Conservation (phyloP, 148 eudicot genomes). For the Euryodendron excelsum region DNA sequence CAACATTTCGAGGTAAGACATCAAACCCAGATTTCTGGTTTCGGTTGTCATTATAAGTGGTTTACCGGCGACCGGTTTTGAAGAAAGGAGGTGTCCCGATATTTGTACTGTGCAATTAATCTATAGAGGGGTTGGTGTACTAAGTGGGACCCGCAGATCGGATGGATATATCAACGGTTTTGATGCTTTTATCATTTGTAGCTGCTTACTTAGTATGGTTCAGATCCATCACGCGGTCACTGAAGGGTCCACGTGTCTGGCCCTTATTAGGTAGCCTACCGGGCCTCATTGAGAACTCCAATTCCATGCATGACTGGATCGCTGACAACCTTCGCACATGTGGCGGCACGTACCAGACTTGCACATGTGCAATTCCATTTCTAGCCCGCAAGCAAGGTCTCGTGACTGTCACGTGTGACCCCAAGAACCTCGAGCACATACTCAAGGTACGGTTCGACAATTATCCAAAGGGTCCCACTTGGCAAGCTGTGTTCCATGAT, state of each 20-base stretch:
- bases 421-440: conserved; percentile 80
- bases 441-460: conserved; percentile 74
- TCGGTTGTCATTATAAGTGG: neutral
- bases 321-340: conserved; percentile 78
- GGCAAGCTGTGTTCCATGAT: conserved; percentile 94
- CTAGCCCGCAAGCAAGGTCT: conserved; percentile 73
- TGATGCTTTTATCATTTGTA: conserved; percentile 35
- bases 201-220: conserved; percentile 71
- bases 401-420: conserved; percentile 96
- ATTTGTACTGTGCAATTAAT: neutral
- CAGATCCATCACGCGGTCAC: conserved; percentile 37
- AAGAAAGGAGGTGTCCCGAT: neutral
- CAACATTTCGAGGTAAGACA: neutral
- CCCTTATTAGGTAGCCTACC: conserved; percentile 84
- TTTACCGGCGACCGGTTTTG: neutral
- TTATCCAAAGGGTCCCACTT: conserved; percentile 94
- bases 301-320: conserved; percentile 87
- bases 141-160: neutral
- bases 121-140: neutral
- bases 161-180: conserved; percentile 55
- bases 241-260: conserved; percentile 82
- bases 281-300: conserved; percentile 56
- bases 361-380: conserved; percentile 62
- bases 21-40: neutral
- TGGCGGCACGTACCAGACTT: conserved; percentile 90